A percentile compares a stretch with the other conserved stretches of the same genome.
Conservation (phyloP, 176 grass and related monocot species). For the Hordeum marinum region DNA sequence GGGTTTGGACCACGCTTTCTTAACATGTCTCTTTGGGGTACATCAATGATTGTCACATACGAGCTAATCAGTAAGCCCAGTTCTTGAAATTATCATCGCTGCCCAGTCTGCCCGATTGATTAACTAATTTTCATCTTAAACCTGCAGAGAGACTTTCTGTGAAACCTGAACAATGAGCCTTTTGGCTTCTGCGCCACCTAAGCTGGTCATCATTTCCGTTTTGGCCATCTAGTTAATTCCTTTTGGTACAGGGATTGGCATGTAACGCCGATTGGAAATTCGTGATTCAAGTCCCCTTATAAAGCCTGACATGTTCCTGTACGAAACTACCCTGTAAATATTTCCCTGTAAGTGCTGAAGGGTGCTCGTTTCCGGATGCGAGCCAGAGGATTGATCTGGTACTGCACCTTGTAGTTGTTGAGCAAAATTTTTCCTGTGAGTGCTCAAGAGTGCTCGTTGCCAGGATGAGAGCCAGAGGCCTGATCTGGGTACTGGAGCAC, state of each 20-base stretch:
- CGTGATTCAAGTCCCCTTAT: background rate
- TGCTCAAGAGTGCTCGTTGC: background rate
- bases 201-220: slow-evolving; percentile 2
- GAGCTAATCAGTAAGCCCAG: slow-evolving; percentile 80
- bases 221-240: background rate
- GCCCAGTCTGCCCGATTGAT: background rate
- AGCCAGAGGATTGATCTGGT: background rate
- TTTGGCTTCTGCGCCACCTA: slow-evolving; percentile 1
- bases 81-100: background rate
- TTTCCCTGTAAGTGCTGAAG: background rate
- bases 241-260: background rate
- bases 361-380: background rate
- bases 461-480: background rate
- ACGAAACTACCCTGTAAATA: background rate
- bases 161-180: slow-evolving; percentile 32
- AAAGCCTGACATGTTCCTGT: background rate
- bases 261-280: background rate
- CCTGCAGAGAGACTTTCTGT: slow-evolving; percentile 77
- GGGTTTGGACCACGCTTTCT: slow-evolving; percentile 89
- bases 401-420: background rate
- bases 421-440: background rate
- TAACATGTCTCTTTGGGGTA: slow-evolving; percentile 98
- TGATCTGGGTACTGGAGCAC: background rate
- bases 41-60: slow-evolving; percentile 99
- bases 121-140: background rate